These are phyloP conservation scores for Pythium aristosporum DNA, from an alignment of 352 stramenopile species.

Conservation along the genomic window DNA sequence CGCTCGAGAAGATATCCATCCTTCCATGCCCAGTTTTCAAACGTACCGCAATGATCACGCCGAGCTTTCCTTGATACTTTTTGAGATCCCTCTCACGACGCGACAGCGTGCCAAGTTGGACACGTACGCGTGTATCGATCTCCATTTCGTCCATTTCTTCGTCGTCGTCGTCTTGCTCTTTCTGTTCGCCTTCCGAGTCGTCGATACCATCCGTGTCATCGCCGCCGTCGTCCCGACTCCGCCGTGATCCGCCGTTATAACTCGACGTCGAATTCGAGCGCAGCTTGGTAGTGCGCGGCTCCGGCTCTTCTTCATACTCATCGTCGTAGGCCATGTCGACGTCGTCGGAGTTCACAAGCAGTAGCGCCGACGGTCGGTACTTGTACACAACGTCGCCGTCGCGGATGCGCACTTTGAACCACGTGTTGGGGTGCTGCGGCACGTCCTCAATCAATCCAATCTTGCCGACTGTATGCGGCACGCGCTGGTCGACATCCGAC, in stretches of 20 bases:
- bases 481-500: constrained; percentile 78
- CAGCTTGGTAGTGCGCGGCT: neutral
- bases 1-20: neutral
- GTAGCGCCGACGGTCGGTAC: constrained; percentile 76
- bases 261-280: constrained; percentile 7
- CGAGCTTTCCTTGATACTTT: constrained; percentile 67
- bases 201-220: constrained; percentile 28
- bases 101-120: constrained; percentile 50
- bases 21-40: neutral
- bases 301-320: constrained; percentile 23
- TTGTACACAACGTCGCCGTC: constrained; percentile 88
- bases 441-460: constrained; percentile 80
- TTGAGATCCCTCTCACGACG: constrained; percentile 61
- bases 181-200: constrained; percentile 45
- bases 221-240: constrained; percentile 28
- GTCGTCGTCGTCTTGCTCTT: constrained; percentile 39
- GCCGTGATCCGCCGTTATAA: neutral
- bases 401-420: constrained; percentile 82
- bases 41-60: constrained; percentile 57
- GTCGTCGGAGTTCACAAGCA: constrained; percentile 37
- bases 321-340: constrained; percentile 27
- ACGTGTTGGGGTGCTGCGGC: constrained; percentile 83
- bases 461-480: constrained; percentile 80
- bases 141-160: constrained; percentile 43
- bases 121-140: constrained; percentile 48